Evolutionary conservation across 129 eudicot species (phyloP).

Genomic region (Tagetes erecta): DNA sequence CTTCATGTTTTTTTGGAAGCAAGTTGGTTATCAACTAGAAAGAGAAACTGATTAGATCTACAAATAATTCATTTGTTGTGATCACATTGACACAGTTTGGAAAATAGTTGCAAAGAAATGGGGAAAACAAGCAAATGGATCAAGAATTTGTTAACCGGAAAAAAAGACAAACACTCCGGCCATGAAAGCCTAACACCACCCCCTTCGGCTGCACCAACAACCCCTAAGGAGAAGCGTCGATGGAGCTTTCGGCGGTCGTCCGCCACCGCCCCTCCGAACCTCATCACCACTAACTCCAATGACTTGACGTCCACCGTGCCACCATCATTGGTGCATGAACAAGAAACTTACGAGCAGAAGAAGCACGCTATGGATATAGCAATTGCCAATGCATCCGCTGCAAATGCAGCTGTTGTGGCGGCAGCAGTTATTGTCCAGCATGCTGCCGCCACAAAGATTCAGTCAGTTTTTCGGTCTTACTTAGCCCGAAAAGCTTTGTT

Average conservation of each 20-base stretch:
- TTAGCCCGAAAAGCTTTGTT: constrained; percentile 90
- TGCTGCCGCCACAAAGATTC: constrained; percentile 79
- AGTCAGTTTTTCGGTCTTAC: constrained; percentile 68
- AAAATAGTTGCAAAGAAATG: constrained; percentile 56
- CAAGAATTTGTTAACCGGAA: constrained; percentile 64
- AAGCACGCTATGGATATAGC: constrained; percentile 55
- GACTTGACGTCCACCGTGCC: constrained; percentile 34
- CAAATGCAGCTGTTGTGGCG: constrained; percentile 60
- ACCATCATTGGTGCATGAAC: constrained; percentile 32
- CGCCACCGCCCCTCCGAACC: constrained; percentile 40
- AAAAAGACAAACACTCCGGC: constrained; percentile 49
- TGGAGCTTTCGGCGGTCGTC: constrained; percentile 97
- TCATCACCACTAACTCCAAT: constrained; percentile 27
- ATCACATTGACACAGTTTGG: constrained; percentile 20
- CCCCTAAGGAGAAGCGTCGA: constrained; percentile 79
- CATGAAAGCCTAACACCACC: constrained; percentile 50
- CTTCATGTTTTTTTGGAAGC: constrained; percentile 29
- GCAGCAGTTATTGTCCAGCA: constrained; percentile 60
- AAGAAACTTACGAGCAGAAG: constrained; percentile 46
- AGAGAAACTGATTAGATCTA: constrained; percentile 32
- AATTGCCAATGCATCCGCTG: constrained; percentile 53
- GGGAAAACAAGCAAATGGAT: constrained; percentile 90
- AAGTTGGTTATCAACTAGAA: constrained; percentile 25
- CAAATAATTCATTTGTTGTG: constrained; percentile 29
- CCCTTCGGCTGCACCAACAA: constrained; percentile 42